phyloP scores from a whole-genome alignment of 139 green algal species.

The Tetraselmis striata region DNA sequence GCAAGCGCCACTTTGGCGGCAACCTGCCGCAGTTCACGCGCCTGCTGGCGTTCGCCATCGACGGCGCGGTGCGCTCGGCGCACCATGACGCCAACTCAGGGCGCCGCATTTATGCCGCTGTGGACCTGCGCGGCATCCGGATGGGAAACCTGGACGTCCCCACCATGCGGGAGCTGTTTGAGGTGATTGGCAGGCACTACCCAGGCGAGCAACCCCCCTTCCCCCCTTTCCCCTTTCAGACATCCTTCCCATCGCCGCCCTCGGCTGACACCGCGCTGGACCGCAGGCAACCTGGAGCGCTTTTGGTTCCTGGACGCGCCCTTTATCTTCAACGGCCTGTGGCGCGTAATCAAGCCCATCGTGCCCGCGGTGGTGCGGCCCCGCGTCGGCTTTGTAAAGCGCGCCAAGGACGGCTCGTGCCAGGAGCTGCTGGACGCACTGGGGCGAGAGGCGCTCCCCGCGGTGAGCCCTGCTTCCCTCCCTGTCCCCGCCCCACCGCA shows the following conservation, averaged over 20 bases:
- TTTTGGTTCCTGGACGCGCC: background rate
- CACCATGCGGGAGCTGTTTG: background rate
- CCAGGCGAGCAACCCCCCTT: background rate
- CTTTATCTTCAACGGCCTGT: background rate
- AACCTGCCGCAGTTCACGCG: background rate
- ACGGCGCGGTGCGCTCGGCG: background rate
- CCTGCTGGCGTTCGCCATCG: background rate
- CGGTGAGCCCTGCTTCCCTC: no score
- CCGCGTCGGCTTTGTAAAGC: background rate
- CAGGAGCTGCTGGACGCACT: background rate
- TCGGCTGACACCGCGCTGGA: no score
- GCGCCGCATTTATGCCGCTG: background rate
- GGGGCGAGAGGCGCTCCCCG: background rate
- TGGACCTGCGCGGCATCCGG: background rate
- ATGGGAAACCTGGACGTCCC: background rate
- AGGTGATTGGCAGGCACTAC: background rate
- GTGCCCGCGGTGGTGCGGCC: background rate
- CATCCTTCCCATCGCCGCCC: no score
- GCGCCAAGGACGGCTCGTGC: background rate
- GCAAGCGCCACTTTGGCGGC: background rate
- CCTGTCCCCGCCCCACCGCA: no score
- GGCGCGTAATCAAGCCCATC: background rate
- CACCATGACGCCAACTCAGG: background rate
- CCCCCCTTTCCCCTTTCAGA: no score
- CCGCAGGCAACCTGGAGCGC: background rate